Conservation (phyloP, 2,329 filamentous ascomycete species). For the Cryphonectria radicalis region DNA sequence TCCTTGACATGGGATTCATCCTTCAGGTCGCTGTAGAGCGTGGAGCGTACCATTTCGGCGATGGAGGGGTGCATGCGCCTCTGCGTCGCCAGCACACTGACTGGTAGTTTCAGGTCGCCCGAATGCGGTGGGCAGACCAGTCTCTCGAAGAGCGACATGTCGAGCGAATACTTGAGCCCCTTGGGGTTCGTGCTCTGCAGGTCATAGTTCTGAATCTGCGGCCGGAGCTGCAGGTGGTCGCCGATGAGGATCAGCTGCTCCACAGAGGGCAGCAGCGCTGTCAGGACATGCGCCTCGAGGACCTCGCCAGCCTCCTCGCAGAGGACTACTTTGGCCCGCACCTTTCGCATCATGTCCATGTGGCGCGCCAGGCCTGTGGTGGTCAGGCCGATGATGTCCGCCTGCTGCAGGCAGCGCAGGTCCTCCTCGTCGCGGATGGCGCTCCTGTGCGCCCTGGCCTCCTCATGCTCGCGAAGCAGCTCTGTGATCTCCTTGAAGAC, state of each 20-base stretch:
- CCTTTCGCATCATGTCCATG: constrained; percentile 50
- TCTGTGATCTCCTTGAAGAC: constrained; percentile 24
- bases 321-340: constrained; percentile 61
- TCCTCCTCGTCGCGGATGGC: neutral
- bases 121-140: constrained; percentile 41
- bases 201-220: constrained; percentile 58
- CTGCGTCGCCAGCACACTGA: constrained; percentile 45
- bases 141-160: constrained; percentile 66
- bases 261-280: constrained; percentile 60
- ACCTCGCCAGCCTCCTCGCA: constrained; percentile 74
- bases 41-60: constrained; percentile 58
- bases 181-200: constrained; percentile 55
- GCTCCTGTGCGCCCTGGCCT: neutral
- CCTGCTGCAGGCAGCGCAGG: constrained; percentile 42
- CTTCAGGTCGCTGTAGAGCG: constrained; percentile 59
- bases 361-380: constrained; percentile 62
- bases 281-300: constrained; percentile 65
- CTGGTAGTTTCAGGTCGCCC: constrained; percentile 10
- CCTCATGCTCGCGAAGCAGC: constrained; percentile 25
- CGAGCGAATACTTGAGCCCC: constrained; percentile 57
- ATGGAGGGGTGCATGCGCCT: constrained; percentile 69
- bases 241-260: constrained; percentile 68
- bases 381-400: constrained; percentile 61
- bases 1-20: constrained; percentile 49
- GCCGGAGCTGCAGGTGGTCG: constrained; percentile 65